These are phyloP conservation scores for Colletotrichum camelliae DNA, from an alignment of 2,329 filamentous ascomycete genomes.

Conservation along the genomic window DNA sequence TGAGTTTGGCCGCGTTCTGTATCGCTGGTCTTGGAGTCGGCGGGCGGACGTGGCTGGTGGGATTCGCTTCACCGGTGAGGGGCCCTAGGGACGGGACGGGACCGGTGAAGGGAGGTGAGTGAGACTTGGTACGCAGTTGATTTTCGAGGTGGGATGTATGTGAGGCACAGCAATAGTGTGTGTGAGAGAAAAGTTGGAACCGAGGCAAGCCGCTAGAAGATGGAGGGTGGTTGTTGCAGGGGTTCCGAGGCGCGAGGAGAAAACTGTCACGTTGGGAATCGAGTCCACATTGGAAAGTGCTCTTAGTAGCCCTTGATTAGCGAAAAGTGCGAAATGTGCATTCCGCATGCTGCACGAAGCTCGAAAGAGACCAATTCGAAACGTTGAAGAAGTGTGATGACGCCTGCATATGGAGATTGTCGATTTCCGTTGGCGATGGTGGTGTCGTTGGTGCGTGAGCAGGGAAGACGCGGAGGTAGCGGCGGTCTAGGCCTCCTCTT, in stretches of 20 bases:
- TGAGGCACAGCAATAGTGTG: neutral
- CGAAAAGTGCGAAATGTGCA: neutral
- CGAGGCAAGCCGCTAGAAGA: neutral
- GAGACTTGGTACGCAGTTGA: neutral
- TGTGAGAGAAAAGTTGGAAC: neutral
- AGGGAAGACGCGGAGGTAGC: neutral
- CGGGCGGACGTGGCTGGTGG: conserved; percentile 5
- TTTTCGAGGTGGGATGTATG: neutral
- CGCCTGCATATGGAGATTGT: neutral
- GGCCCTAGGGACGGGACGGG: conserved; percentile 15
- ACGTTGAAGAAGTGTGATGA: neutral
- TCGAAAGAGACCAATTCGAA: neutral
- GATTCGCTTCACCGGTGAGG: conserved; percentile 19
- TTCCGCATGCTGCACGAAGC: conserved; percentile 3
- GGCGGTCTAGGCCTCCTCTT: neutral
- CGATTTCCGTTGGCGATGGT: neutral
- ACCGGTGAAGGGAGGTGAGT: conserved; percentile 19
- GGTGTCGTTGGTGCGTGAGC: neutral
- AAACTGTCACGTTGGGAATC: conserved; percentile 13
- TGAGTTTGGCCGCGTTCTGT: neutral
- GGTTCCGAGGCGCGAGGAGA: neutral
- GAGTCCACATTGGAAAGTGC: neutral
- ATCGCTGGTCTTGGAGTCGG: neutral
- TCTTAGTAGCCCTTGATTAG: neutral
- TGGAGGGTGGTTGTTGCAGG: neutral